A percentile compares a stretch with the other conserved stretches of the same genome.
Evolutionary conservation across 768 basidiomycete genomes (phyloP).

Genomic region (Suillus cothurnatus): DNA sequence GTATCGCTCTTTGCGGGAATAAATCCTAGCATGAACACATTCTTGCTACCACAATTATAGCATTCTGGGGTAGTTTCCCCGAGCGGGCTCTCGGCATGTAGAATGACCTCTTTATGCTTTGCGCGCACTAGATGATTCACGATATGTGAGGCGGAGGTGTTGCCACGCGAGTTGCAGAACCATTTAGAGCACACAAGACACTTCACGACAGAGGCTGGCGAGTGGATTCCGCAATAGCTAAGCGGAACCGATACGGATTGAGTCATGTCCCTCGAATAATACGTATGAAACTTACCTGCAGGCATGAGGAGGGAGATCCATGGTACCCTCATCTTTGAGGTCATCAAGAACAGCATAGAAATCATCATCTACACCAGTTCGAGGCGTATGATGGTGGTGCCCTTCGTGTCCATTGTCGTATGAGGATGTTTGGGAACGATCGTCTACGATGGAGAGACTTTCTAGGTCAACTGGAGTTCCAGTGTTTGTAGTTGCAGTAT

Average conservation of each 20-base stretch:
- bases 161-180: conserved; percentile 99
- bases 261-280: conserved; percentile 9
- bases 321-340: conserved; percentile 74
- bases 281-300: conserved; percentile 71
- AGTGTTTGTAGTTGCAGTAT: conserved; percentile 68
- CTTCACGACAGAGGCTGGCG: conserved; percentile 95
- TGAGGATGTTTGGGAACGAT: conserved; percentile 45
- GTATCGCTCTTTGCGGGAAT: conserved; percentile 99
- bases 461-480: conserved; percentile 66
- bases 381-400: conserved; percentile 30
- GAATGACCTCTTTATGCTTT: conserved; percentile 97
- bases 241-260: conserved; percentile 6
- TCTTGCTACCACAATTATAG: conserved; percentile 99
- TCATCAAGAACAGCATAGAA: conserved; percentile 91
- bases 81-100: conserved; percentile 93
- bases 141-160: conserved; percentile 97
- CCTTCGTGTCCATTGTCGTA: conserved; percentile 37
- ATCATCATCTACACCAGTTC: conserved; percentile 67
- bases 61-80: conserved; percentile 99
- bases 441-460: conserved; percentile 68
- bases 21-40: conserved; percentile 99
- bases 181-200: conserved; percentile 90
- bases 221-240: conserved; percentile 98
- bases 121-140: conserved; percentile 99
- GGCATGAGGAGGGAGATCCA: conserved; percentile 89